These are phyloP conservation scores for Hanseniaspora gamundiae DNA, from an alignment of 1,139 yeast species.

Conservation along the genomic window DNA sequence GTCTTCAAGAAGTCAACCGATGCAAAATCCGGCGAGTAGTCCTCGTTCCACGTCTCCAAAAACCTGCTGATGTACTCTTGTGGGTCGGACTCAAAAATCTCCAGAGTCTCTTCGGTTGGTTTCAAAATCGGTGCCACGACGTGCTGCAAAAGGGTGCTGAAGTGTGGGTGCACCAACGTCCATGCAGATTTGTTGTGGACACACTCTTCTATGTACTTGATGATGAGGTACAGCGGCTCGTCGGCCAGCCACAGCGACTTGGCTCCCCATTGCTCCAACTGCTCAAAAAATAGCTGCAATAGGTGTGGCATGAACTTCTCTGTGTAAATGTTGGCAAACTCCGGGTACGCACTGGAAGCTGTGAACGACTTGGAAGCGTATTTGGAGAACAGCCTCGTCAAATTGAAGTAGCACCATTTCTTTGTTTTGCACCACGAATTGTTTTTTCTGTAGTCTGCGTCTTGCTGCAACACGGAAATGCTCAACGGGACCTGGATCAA, in stretches of 20 bases:
- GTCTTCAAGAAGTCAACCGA: conserved; percentile 53
- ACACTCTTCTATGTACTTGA: conserved; percentile 61
- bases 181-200: conserved; percentile 59
- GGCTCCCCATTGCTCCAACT: conserved; percentile 64
- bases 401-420: conserved; percentile 83
- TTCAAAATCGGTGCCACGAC: conserved; percentile 70
- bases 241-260: conserved; percentile 57
- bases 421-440: conserved; percentile 65
- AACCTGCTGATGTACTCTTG: conserved; percentile 77
- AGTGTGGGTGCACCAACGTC: conserved; percentile 58
- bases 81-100: conserved; percentile 78
- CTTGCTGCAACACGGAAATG: conserved; percentile 29
- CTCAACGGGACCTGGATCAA: conserved; percentile 56
- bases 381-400: conserved; percentile 61
- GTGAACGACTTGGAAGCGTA: conserved; percentile 48
- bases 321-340: conserved; percentile 37
- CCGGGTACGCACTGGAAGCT: conserved; percentile 38
- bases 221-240: conserved; percentile 52
- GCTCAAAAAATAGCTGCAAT: conserved; percentile 47
- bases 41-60: conserved; percentile 53
- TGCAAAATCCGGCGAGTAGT: conserved; percentile 55
- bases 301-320: conserved; percentile 63
- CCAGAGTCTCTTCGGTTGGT: conserved; percentile 59
- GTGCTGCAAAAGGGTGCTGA: conserved; percentile 51
- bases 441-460: conserved; percentile 35